Evolutionary conservation across 495 filamentous ascomycete genomes (phyloP).

Genomic region (Aspergillus funiculosus): DNA sequence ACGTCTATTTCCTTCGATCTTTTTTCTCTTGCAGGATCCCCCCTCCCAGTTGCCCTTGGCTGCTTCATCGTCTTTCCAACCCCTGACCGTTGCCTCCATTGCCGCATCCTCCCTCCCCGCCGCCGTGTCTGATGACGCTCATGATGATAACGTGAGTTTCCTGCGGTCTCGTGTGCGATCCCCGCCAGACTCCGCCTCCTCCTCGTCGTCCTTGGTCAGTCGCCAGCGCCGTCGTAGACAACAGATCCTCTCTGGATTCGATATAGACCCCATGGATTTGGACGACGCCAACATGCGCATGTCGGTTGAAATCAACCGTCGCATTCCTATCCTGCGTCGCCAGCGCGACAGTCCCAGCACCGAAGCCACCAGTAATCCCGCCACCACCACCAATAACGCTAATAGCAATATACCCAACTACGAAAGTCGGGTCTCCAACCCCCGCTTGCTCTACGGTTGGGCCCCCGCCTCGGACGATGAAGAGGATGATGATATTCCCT

Average conservation of each 20-base stretch:
- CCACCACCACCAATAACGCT: slow-evolving; percentile 9
- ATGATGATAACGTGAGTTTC: slow-evolving; percentile 56
- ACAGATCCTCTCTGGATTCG: slow-evolving; percentile 25
- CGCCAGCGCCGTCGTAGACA: slow-evolving; percentile 35
- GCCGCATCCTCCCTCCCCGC: slow-evolving; percentile 39
- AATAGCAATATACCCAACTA: slow-evolving; percentile 37
- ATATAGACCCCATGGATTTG: slow-evolving; percentile 39
- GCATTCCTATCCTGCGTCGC: slow-evolving; percentile 38
- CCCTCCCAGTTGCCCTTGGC: slow-evolving; percentile 26
- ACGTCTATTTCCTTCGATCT: background rate
- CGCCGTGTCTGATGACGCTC: slow-evolving; percentile 48
- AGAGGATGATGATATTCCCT: slow-evolving; percentile 35
- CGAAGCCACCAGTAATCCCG: too few species aligned
- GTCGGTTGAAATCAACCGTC: slow-evolving; percentile 38
- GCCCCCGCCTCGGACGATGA: slow-evolving; percentile 52
- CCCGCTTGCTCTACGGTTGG: slow-evolving; percentile 55
- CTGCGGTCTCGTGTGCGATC: slow-evolving; percentile 43
- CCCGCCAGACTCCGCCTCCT: slow-evolving; percentile 27
- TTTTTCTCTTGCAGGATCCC: slow-evolving; percentile 27
- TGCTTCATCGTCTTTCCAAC: slow-evolving; percentile 26
- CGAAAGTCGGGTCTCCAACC: slow-evolving; percentile 43
- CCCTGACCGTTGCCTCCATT: slow-evolving; percentile 30
- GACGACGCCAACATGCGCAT: slow-evolving; percentile 35
- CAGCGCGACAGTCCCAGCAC: slow-evolving; percentile 23
- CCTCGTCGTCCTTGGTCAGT: slow-evolving; percentile 29